Conservation (phyloP, 768 basidiomycete genomes). For the Pulveroboletus sp. region DNA sequence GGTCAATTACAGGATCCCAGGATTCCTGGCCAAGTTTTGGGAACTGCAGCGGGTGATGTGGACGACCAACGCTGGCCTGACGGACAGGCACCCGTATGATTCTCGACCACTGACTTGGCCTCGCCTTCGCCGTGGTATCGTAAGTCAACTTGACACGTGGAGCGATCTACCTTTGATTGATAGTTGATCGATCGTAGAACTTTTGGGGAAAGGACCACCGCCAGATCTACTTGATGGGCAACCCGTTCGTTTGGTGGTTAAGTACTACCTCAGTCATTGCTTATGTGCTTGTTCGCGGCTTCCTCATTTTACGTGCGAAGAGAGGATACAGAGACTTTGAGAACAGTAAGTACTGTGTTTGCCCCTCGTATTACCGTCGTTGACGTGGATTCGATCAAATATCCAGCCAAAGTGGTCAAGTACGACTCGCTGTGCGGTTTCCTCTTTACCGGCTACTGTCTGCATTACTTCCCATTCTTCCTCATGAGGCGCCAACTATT, state of each 20-base stretch:
- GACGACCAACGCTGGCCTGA: constrained; percentile 93
- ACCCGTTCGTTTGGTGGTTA: constrained; percentile 90
- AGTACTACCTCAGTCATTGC: constrained; percentile 65
- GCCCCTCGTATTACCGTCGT: constrained; percentile 1
- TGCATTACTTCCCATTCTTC: constrained; percentile 98
- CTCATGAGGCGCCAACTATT: constrained; percentile 96
- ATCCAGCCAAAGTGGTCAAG: constrained; percentile 78
- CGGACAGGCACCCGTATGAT: constrained; percentile 92
- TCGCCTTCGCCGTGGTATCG: constrained; percentile 85
- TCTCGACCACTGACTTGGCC: constrained; percentile 94
- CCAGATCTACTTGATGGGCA: constrained; percentile 94
- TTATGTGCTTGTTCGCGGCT: constrained; percentile 65
- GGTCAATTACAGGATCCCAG: constrained; percentile 88
- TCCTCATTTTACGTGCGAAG: constrained; percentile 85
- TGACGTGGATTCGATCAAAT: not conserved
- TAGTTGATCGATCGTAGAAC: constrained; percentile 49
- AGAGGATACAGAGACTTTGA: constrained; percentile 91
- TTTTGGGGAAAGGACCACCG: constrained; percentile 98
- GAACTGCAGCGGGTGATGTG: constrained; percentile 96
- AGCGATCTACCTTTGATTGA: not conserved
- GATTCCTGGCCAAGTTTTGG: constrained; percentile 85
- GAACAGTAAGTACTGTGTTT: constrained; percentile 55
- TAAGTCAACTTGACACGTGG: constrained; percentile 39
- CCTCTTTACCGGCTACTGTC: constrained; percentile 84
- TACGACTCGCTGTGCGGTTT: constrained; percentile 90